phyloP scores from a whole-genome alignment of 2,329 filamentous ascomycete genomes.

The Colletotrichum chrysophilum region DNA sequence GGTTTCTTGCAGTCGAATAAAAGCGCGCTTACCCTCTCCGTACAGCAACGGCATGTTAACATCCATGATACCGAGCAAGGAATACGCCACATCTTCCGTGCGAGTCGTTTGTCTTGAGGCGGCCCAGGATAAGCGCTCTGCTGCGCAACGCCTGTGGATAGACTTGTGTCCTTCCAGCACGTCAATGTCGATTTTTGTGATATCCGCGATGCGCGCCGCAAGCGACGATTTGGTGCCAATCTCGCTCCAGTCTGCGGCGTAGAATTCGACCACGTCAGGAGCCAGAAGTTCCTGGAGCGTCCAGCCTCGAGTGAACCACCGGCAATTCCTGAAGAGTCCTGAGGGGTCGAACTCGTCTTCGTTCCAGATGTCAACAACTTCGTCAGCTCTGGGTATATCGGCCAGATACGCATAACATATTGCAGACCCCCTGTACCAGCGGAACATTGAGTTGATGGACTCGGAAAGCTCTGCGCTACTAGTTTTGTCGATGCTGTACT shows the following conservation, averaged over 20 bases:
- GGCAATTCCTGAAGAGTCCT: background rate
- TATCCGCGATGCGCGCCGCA: conserved; percentile 16
- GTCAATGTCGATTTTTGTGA: conserved; percentile 27
- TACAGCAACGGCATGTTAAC: conserved; percentile 31
- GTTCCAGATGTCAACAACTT: background rate
- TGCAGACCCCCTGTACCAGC: conserved; percentile 27
- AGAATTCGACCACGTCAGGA: conserved; percentile 31
- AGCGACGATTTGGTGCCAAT: conserved; percentile 31
- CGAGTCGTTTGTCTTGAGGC: conserved; percentile 25
- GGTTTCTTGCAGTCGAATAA: conserved; percentile 23
- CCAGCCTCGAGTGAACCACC: conserved; percentile 30
- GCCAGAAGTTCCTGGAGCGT: conserved; percentile 35
- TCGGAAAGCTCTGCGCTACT: conserved; percentile 30
- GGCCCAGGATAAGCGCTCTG: conserved; percentile 30
- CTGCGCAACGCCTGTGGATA: background rate
- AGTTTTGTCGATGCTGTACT: conserved; percentile 28
- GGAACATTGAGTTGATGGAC: conserved; percentile 31
- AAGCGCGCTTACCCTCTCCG: conserved; percentile 29
- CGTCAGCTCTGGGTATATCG: background rate
- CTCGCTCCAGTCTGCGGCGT: conserved; percentile 28
- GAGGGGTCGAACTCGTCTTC: background rate
- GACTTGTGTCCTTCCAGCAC: conserved; percentile 8
- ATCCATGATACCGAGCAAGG: conserved; percentile 31
- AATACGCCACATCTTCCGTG: conserved; percentile 29
- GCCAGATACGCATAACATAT: conserved; percentile 31